Conservation (phyloP, 176 grass and related monocot species). For the Avena atlantica region DNA sequence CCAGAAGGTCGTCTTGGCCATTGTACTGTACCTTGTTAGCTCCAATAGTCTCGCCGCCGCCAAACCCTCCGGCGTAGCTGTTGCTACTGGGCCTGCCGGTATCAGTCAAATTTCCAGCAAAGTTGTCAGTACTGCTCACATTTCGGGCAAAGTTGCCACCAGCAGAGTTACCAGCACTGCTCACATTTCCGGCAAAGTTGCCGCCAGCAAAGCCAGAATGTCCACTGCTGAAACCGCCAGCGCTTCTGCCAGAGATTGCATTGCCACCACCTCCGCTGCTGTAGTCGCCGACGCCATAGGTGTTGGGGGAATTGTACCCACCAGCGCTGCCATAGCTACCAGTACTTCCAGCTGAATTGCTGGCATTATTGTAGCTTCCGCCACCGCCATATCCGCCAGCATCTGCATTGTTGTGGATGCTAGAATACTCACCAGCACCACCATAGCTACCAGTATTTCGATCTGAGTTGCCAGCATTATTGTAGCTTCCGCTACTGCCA, state of each 20-base stretch:
- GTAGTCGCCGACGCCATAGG: conserved; percentile 13
- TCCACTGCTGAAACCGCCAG: conserved; percentile 17
- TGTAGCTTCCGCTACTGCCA: background rate
- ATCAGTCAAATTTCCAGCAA: background rate
- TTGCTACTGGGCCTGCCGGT: conserved; percentile 19
- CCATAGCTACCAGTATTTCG: conserved; percentile 17
- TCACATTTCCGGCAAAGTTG: conserved; percentile 26
- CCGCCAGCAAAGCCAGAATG: background rate
- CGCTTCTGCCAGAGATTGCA: background rate
- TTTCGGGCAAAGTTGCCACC: conserved; percentile 9
- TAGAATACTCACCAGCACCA: conserved; percentile 23
- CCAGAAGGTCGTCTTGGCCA: conserved; percentile 54
- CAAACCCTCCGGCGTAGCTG: background rate
- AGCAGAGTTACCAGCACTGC: background rate
- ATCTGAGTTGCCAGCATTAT: background rate
- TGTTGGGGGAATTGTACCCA: conserved; percentile 14
- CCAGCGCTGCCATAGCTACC: background rate
- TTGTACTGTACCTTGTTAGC: conserved; percentile 46
- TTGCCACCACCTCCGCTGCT: background rate
- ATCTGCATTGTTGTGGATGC: background rate
- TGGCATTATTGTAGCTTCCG: conserved; percentile 6
- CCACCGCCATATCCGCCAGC: conserved; percentile 30
- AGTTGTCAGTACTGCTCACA: background rate
- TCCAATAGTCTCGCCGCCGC: background rate
- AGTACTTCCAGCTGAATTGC: conserved; percentile 6